A percentile compares a stretch with the other conserved stretches of the same genome.
Conservation (phyloP, 257 asterid species). For the Leptodermis oblonga region DNA sequence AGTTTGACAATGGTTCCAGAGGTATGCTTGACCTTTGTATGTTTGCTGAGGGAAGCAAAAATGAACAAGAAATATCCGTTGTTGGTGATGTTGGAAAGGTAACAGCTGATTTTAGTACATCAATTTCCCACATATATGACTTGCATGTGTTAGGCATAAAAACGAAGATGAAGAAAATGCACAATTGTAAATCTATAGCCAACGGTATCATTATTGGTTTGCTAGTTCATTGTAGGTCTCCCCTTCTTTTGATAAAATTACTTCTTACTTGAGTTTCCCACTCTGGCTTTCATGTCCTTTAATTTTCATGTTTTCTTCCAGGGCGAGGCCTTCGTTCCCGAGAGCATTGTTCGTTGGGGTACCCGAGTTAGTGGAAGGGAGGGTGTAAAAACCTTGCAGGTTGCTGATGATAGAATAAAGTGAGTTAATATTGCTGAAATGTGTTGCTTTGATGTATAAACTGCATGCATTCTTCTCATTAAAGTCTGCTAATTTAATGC, state of each 20-base stretch:
- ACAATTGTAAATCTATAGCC: background rate
- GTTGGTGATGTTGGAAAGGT: slow-evolving; percentile 93
- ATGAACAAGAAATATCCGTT: slow-evolving; percentile 92
- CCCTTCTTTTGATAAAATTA: background rate
- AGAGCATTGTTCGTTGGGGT: slow-evolving; percentile 76
- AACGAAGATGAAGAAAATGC: background rate
- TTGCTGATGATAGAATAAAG: slow-evolving; percentile 72
- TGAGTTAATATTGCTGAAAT: slow-evolving; percentile 23
- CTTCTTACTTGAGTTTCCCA: too few species aligned
- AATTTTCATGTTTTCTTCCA: slow-evolving; percentile 5
- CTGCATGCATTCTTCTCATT: background rate
- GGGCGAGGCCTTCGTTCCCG: slow-evolving; percentile 98
- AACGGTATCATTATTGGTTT: background rate
- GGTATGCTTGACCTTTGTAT: slow-evolving; percentile 93
- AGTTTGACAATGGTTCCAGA: slow-evolving; percentile 77
- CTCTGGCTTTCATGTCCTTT: background rate
- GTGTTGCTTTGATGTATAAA: background rate
- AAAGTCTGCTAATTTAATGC: background rate
- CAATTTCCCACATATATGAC: background rate
- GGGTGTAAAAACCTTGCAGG: slow-evolving; percentile 53
- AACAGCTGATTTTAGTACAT: slow-evolving; percentile 3
- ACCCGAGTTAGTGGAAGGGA: slow-evolving; percentile 60
- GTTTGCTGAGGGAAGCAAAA: slow-evolving; percentile 97
- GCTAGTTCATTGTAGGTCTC: background rate
- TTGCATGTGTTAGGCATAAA: background rate